These are phyloP conservation scores for Calendula officinalis DNA, from an alignment of 129 eudicot species.

Conservation along the genomic window DNA sequence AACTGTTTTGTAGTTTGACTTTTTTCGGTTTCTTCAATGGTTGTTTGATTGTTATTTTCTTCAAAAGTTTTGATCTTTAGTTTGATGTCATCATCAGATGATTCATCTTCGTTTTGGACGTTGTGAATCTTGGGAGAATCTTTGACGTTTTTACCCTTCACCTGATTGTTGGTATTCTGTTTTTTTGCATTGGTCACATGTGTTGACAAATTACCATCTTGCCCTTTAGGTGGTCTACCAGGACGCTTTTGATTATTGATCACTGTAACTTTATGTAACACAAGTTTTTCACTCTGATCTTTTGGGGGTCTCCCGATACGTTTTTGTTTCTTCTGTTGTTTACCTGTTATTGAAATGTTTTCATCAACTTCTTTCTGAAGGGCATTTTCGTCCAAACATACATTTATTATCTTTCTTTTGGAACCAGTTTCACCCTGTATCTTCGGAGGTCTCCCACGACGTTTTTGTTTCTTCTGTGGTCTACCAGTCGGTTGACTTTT, in stretches of 20 bases:
- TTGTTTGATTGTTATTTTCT: constrained; percentile 15
- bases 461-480: constrained; percentile 31
- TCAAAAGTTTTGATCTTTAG: constrained; percentile 16
- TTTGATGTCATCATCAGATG: constrained; percentile 21
- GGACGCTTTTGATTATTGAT: constrained; percentile 16
- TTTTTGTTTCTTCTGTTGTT: constrained; percentile 20
- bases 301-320: constrained; percentile 20
- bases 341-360: constrained; percentile 19
- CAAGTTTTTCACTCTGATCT: constrained; percentile 4
- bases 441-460: constrained; percentile 65
- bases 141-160: constrained; percentile 25
- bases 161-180: constrained; percentile 2
- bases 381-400: background rate
- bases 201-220: constrained; percentile 13
- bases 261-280: constrained; percentile 1
- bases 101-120: constrained; percentile 10
- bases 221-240: constrained; percentile 33
- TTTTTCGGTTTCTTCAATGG: constrained; percentile 8
- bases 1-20: constrained; percentile 7
- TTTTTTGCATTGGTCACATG: constrained; percentile 1
- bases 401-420: background rate
- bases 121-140: background rate
- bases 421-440: constrained; percentile 11
- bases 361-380: background rate
- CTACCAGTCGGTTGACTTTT: constrained; percentile 2